Evolutionary conservation across 768 basidiomycete genomes (phyloP), one percentile per base, ranked within the genome.

Genomic region (Kwoniella europaea): DNA sequence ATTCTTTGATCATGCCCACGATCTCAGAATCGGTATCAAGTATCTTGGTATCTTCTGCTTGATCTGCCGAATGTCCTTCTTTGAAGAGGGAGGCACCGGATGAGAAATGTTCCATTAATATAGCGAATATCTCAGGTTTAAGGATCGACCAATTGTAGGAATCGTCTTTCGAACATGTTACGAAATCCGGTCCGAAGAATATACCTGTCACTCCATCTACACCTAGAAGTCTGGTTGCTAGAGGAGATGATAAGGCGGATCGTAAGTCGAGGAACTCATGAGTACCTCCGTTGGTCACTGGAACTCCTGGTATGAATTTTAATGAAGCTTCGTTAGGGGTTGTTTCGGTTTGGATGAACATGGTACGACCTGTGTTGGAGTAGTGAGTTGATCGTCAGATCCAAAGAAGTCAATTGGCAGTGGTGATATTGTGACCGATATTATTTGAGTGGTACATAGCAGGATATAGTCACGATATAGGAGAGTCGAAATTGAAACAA

Each of bases 321-420:
- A 99, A 88, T 0, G 95, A 96, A 82, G 98, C 94, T 42, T 93
- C 92, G 82, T 99, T 99, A 0, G 97, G 97, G 0, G 97, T 99
- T 10, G 90, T 89, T 85, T 98, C 95, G 4, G 96, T 98, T 85
- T 99, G 97, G 68, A 98, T 97, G 86, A 98, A 98, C 95, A 98
- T 96, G 65, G 91, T 91, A 24, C 94, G 80, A 52, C 72, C 84
- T 84, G 76, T 35, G 10, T 35, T 35, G 35, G 35, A 35, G 35
- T 6, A 7, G 35, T 35, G 35, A 7, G 6, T 35, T 35, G 16
- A 16, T 20, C 5, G 10, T 46, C 15, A 50, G 44, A 62, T 35
- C 20, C 5, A 10, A 29, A 65, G 42, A 53, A 13, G 27, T 16
- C 15, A 57, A 42, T 43, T 22, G 57, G 46, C 55, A 54, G 22